Evolutionary conservation across 352 stramenopile genomes (phyloP), one percentile per base, ranked within the genome.

Genomic region (Phytophthora pinifolia): DNA sequence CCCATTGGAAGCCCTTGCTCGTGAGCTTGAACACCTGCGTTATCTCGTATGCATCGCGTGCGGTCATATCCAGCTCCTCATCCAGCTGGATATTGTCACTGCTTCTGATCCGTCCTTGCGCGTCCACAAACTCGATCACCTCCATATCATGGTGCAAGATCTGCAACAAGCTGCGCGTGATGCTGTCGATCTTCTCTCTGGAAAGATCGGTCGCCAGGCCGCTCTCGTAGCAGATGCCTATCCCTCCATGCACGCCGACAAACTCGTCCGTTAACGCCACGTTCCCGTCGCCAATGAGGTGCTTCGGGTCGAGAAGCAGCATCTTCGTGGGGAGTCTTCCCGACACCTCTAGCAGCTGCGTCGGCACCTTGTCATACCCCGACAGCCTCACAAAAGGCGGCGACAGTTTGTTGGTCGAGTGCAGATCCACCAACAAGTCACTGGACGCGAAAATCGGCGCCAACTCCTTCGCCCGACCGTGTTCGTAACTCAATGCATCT

Each of bases 341-440:
- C 8, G 61, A 70, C n/a, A 88, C 48, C 15, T 55, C 51, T 53
- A 64, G 42, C 30, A 74, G 33, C 9, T 46, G 31, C 2, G 25
- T n/a, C 14, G 68, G 60, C 18, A 86, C 57, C 6, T 46, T 53
- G 7, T 62, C 13, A 48, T 72, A 54, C 4, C 79, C 82, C 1
- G 78, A 75, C 22, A 92, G 46, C 33, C 79, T 76, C 30, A 89
- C 59, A 34, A 92, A 92, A 9, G 79, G 79, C 18, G 55, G 54
- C 4, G 82, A 90, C 22, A 78, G 75, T 37, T 88, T 87, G 63
- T 92, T 92, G 17, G 82, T 89, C 63, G 82, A 88, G 55, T 92
- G 82, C 35, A 90, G 49, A 56, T 92, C 78, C 42, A 92, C 51
- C 50, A 92, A 48, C 43, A 92, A 43, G 62, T 90, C 72, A 35